These are phyloP conservation scores for Beauveria varroae DNA, from an alignment of 2,329 filamentous ascomycete genomes.

Conservation along the genomic window DNA sequence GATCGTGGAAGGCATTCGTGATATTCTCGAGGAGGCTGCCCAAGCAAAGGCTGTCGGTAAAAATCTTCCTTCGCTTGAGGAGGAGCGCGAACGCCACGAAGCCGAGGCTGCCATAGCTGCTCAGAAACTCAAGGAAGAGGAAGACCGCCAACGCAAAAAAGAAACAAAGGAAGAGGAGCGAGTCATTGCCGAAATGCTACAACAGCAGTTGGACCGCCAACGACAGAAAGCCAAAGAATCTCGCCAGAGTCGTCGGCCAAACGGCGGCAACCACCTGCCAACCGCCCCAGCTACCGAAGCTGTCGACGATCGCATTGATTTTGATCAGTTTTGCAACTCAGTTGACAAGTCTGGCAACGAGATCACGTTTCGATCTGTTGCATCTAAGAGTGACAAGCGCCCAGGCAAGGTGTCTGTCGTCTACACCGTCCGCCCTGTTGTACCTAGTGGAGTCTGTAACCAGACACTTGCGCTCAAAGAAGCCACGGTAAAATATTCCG, in stretches of 20 bases:
- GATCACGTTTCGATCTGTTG: conserved; percentile 62
- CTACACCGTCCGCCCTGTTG: conserved; percentile 64
- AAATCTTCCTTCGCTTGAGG: conserved; percentile 77
- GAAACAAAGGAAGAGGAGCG: conserved; percentile 62
- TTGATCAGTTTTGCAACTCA: conserved; percentile 60
- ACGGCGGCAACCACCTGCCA: conserved; percentile 23
- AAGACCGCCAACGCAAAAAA: conserved; percentile 45
- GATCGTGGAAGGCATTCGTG: conserved; percentile 61
- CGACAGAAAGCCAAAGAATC: conserved; percentile 56
- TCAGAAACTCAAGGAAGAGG: conserved; percentile 45
- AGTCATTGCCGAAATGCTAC: conserved; percentile 61
- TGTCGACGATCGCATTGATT: conserved; percentile 39
- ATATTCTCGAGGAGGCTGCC: conserved; percentile 80
- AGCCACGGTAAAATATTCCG: conserved; percentile 49
- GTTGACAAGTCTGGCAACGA: conserved; percentile 56
- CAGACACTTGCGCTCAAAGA: conserved; percentile 70
- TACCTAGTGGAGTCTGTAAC: conserved; percentile 45
- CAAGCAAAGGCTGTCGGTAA: conserved; percentile 66
- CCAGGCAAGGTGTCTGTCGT: conserved; percentile 59
- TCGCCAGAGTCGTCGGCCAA: conserved; percentile 50
- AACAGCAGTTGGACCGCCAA: conserved; percentile 63
- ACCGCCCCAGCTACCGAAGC: conserved; percentile 21
- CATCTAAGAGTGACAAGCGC: conserved; percentile 59
- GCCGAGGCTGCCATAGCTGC: conserved; percentile 58
- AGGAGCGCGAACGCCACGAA: conserved; percentile 79